Base-by-base conservation (phyloP, 2,329 filamentous ascomycete genomes). In the Cladosporium sp. region DNA sequence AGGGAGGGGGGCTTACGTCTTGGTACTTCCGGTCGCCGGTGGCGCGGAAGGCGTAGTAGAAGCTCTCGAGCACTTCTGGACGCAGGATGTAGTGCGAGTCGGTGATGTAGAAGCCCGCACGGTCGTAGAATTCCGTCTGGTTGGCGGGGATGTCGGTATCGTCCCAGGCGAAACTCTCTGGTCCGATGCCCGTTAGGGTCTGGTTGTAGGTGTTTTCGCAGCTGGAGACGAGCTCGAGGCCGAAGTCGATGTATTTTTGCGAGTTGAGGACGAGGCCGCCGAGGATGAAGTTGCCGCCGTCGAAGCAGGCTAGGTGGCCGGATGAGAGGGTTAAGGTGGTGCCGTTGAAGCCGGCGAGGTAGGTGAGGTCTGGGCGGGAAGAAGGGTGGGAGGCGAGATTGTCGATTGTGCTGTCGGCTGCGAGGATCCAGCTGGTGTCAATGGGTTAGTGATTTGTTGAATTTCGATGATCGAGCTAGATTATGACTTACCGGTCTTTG, bases 1-100 rank as follows among this genome's bases (percentile, higher is more conserved):
- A n/a, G 19, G 11, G 8, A 7, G 15, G 4, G 13, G 18, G 18
- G n/a, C 60, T 41, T 57, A 60, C 20, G 53, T 92, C 84, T 65
- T 88, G 85, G 68, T 91, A 95, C 70, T 82, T 85, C 27, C 71
- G 57, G 53, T 92, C 78, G 3, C 85, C 84, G 0, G 89, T 95
- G 0, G 85, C 79, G 43, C 88, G 82, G 72, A 87, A 94, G 2
- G 89, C 87, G 67, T 95, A 93, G 75, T 94, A 95, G 67, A 84
- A 84, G 57, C 82, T 86, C 71, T 95, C 89, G 29, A 94, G 77
- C 3, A 90, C 87, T 69, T 94, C 89, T 0, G 4, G 88, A 85
- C 89, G 79, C 25, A 94, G 77, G 7, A 84, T 71, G 66, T 94
- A 95, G 6, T 67, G 62, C 0, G 71, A 61, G 36, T 73, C 70